These are phyloP conservation scores for Pichia kluyveri DNA, from an alignment of 805 yeast genomes.

Conservation along the genomic window DNA sequence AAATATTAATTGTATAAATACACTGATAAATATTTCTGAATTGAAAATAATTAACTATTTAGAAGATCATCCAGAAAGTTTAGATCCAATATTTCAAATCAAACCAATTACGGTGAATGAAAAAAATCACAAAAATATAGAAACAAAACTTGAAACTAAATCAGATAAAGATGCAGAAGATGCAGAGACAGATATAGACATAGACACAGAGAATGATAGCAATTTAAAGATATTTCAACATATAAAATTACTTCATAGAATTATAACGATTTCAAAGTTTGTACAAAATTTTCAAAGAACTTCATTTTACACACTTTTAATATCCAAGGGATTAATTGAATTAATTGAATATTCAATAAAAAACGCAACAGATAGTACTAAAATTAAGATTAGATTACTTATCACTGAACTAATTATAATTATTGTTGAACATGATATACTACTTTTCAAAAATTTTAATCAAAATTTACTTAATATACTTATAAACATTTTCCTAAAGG, in stretches of 20 bases:
- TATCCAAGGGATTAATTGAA: conserved; percentile 60
- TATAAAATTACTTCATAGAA: conserved; percentile 70
- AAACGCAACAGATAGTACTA: conserved; percentile 24
- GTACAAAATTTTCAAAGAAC: conserved; percentile 53
- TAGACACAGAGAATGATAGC: conserved; percentile 16
- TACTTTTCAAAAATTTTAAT: conserved; percentile 37
- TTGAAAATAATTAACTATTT: conserved; percentile 54
- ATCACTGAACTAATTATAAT: conserved; percentile 77
- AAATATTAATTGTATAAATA: conserved; percentile 55
- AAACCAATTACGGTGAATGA: conserved; percentile 27
- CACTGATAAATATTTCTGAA: conserved; percentile 62
- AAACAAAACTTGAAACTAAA: conserved; percentile 33
- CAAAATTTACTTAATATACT: conserved; percentile 45
- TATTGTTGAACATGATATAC: conserved; percentile 76
- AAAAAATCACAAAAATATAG: background rate
- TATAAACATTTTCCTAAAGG: conserved; percentile 51
- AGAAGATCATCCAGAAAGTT: conserved; percentile 41
- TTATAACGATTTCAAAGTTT: conserved; percentile 63
- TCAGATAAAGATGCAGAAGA: conserved; percentile 7
- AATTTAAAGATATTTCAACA: conserved; percentile 50
- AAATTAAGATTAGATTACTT: conserved; percentile 42
- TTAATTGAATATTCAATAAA: conserved; percentile 65
- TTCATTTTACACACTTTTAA: conserved; percentile 53
- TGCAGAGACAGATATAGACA: background rate
- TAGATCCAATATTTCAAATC: conserved; percentile 48